These are phyloP conservation scores for Monilinia vaccinii-corymbosi DNA, from an alignment of 2,329 filamentous ascomycete species.

Conservation along the genomic window DNA sequence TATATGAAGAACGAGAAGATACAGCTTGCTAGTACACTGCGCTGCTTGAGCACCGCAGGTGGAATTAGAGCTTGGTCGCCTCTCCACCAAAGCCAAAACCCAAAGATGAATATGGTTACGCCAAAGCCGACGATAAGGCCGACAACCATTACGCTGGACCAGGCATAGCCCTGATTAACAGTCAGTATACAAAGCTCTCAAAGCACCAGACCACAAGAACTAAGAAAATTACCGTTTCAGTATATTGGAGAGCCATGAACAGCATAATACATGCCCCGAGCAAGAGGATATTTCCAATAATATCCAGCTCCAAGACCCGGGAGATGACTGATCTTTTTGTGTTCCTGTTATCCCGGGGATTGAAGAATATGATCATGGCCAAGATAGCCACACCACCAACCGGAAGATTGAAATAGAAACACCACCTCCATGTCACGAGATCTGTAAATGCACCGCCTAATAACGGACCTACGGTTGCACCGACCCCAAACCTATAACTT, in stretches of 20 bases:
- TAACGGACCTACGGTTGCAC: constrained; percentile 46
- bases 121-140: constrained; percentile 27
- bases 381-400: constrained; percentile 29
- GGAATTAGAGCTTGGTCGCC: constrained; percentile 42
- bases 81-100: constrained; percentile 31
- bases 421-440: constrained; percentile 4
- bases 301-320: constrained; percentile 34
- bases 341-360: not conserved
- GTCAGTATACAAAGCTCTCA: not conserved
- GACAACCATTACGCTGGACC: constrained; percentile 24
- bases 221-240: constrained; percentile 25
- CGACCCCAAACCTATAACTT: constrained; percentile 43
- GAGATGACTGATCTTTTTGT: not conserved
- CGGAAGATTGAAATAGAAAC: constrained; percentile 49
- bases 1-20: constrained; percentile 19
- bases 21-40: constrained; percentile 28
- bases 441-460: not conserved
- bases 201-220: not conserved
- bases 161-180: constrained; percentile 19
- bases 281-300: constrained; percentile 35
- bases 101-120: constrained; percentile 24
- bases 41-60: constrained; percentile 30
- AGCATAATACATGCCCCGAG: constrained; percentile 32
- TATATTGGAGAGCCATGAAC: constrained; percentile 39
- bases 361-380: not conserved